Evolutionary conservation across 2,329 filamentous ascomycete species (phyloP).

Genomic region (Pseudocercospora musae): DNA sequence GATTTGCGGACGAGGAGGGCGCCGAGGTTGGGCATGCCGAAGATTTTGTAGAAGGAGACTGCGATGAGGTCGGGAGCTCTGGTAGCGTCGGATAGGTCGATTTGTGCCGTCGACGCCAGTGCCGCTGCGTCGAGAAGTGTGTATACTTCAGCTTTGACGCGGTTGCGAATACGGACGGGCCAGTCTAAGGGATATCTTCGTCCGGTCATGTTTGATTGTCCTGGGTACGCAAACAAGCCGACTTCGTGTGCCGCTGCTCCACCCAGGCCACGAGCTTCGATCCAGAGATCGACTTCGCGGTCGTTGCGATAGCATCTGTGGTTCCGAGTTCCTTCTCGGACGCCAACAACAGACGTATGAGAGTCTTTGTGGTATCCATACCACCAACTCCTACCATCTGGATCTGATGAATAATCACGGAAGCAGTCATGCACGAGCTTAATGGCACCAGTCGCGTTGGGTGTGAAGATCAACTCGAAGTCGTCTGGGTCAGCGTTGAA

Average conservation of each 20-base stretch:
- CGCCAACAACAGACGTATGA: constrained; percentile 81
- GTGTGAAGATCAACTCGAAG: constrained; percentile 84
- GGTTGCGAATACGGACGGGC: constrained; percentile 48
- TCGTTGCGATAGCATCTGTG: constrained; percentile 67
- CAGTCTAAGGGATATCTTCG: constrained; percentile 70
- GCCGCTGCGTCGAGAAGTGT: constrained; percentile 81
- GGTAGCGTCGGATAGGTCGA: constrained; percentile 63
- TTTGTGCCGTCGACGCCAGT: constrained; percentile 68
- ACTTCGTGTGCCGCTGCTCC: constrained; percentile 23
- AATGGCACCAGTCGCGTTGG: constrained; percentile 84
- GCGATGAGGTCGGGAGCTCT: constrained; percentile 87
- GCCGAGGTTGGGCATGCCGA: constrained; percentile 88
- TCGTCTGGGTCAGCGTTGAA: constrained; percentile 76
- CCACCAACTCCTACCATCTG: constrained; percentile 38
- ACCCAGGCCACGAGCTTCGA: constrained; percentile 43
- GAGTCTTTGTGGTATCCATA: constrained; percentile 71
- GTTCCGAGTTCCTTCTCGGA: constrained; percentile 63
- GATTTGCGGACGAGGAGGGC: constrained; percentile 74
- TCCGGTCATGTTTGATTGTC: constrained; percentile 89
- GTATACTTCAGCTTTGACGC: constrained; percentile 41
- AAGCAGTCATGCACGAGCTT: constrained; percentile 80
- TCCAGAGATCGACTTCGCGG: constrained; percentile 62
- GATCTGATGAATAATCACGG: constrained; percentile 48
- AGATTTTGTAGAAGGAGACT: constrained; percentile 91
- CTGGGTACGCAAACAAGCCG: constrained; percentile 73